phyloP scores from a whole-genome alignment of 2,329 filamentous ascomycete species.

The Verticillium alfalfae region DNA sequence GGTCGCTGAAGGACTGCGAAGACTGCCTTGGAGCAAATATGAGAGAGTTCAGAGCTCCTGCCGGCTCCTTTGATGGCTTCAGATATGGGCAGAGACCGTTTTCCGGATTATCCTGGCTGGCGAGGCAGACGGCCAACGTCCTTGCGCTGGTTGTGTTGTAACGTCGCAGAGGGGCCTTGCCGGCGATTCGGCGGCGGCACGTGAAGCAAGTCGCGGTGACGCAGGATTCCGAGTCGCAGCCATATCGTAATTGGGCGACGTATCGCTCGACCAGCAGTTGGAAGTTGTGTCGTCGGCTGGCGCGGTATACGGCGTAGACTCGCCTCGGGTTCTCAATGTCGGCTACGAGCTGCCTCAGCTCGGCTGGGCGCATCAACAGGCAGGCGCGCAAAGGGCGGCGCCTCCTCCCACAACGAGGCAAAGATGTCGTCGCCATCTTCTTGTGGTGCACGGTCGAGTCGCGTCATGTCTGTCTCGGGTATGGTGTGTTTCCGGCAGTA shows the following conservation, averaged over 20 bases:
- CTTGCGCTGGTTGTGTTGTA: constrained; percentile 79
- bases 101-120: constrained; percentile 73
- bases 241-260: constrained; percentile 74
- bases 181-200: constrained; percentile 62
- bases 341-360: constrained; percentile 49
- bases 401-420: constrained; percentile 54
- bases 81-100: constrained; percentile 58
- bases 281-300: constrained; percentile 56
- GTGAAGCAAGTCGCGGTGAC: constrained; percentile 75
- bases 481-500: not conserved
- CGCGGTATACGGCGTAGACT: constrained; percentile 56
- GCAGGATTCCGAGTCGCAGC: constrained; percentile 67
- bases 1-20: constrained; percentile 8
- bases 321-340: constrained; percentile 56
- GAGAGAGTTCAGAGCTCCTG: constrained; percentile 41
- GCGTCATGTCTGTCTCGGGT: not conserved
- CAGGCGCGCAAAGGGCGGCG: constrained; percentile 47
- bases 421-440: constrained; percentile 24
- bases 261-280: constrained; percentile 65
- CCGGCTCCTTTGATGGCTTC: constrained; percentile 32
- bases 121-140: constrained; percentile 73
- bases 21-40: constrained; percentile 31
- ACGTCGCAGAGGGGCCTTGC: constrained; percentile 64
- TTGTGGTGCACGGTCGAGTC: not conserved
- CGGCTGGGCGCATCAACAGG: constrained; percentile 56